Evolutionary conservation across 2,329 filamentous ascomycete genomes (phyloP).

Genomic region (Pseudocercospora musae): DNA sequence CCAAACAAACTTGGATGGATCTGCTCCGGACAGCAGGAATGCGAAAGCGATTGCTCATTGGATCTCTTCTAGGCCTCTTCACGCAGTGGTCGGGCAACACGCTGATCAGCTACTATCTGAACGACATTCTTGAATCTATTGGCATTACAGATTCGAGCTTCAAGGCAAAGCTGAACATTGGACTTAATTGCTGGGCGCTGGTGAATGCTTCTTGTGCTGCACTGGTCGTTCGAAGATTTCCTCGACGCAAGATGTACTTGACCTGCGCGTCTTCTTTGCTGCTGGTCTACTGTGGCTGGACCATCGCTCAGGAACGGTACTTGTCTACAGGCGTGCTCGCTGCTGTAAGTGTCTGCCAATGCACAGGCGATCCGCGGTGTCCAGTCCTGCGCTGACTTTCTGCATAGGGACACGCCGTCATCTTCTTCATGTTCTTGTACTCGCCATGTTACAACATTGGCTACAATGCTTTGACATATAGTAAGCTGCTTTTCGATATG

Average conservation of each 20-base stretch:
- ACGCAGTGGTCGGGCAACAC: constrained; percentile 41
- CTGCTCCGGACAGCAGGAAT: constrained; percentile 29
- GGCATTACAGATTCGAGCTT: constrained; percentile 36
- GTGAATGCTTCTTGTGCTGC: constrained; percentile 38
- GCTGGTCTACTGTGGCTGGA: constrained; percentile 42
- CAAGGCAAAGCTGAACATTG: constrained; percentile 40
- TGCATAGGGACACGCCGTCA: constrained; percentile 36
- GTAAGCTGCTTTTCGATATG: not conserved
- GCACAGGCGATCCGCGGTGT: not conserved
- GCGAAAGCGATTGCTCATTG: constrained; percentile 37
- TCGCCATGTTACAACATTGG: constrained; percentile 61
- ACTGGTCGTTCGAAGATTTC: constrained; percentile 41
- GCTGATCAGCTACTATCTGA: constrained; percentile 33
- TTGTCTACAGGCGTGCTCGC: constrained; percentile 29
- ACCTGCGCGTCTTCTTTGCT: constrained; percentile 44
- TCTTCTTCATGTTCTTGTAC: constrained; percentile 49
- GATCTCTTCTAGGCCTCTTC: constrained; percentile 37
- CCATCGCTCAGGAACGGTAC: constrained; percentile 20
- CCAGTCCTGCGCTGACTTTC: not conserved
- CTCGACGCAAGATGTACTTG: constrained; percentile 45
- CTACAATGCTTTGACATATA: constrained; percentile 64
- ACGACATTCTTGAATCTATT: constrained; percentile 37
- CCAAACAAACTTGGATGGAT: constrained; percentile 39
- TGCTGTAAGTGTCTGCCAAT: constrained; percentile 15
- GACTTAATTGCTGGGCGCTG: constrained; percentile 41